Evolutionary conservation across 2,329 filamentous ascomycete species (phyloP).

Genomic region (Cladosporium sp.): DNA sequence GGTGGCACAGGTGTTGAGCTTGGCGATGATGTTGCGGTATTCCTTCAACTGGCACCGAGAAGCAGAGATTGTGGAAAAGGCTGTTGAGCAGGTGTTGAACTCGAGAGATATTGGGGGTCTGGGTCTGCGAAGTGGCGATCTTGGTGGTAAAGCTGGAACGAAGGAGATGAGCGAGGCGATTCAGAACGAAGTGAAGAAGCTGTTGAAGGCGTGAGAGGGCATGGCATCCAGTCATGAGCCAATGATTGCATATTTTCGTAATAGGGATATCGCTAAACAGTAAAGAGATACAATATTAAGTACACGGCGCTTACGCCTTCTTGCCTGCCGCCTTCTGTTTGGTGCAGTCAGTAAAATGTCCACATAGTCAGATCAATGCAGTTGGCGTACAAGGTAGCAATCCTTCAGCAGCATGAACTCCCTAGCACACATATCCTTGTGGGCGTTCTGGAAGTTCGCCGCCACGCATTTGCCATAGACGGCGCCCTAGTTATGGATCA

Average conservation of each 20-base stretch:
- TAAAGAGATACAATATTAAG: background rate
- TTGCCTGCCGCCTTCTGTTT: slow-evolving; percentile 26
- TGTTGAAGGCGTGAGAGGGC: slow-evolving; percentile 17
- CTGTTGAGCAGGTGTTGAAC: slow-evolving; percentile 50
- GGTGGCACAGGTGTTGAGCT: slow-evolving; percentile 28
- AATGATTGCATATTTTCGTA: background rate
- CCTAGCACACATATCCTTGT: slow-evolving; percentile 83
- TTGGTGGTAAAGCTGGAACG: slow-evolving; percentile 46
- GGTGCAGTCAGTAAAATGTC: slow-evolving; percentile 7
- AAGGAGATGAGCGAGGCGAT: slow-evolving; percentile 42
- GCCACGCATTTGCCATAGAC: slow-evolving; percentile 89
- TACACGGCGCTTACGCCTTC: slow-evolving; percentile 18
- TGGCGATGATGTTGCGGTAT: slow-evolving; percentile 35
- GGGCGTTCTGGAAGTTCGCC: slow-evolving; percentile 81
- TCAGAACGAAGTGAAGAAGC: slow-evolving; percentile 25
- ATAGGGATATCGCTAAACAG: background rate
- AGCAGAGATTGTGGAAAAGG: slow-evolving; percentile 45
- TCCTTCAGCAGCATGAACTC: slow-evolving; percentile 85
- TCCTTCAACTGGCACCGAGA: slow-evolving; percentile 30
- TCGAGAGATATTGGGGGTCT: slow-evolving; percentile 50
- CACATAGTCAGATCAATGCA: background rate
- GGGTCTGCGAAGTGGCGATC: slow-evolving; percentile 50
- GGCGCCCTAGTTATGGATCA: slow-evolving; percentile 56
- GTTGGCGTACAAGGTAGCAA: slow-evolving; percentile 63
- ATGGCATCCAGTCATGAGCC: background rate